Conservation (phyloP, 495 filamentous ascomycete genomes). For the Aspergillus kassunensis region DNA sequence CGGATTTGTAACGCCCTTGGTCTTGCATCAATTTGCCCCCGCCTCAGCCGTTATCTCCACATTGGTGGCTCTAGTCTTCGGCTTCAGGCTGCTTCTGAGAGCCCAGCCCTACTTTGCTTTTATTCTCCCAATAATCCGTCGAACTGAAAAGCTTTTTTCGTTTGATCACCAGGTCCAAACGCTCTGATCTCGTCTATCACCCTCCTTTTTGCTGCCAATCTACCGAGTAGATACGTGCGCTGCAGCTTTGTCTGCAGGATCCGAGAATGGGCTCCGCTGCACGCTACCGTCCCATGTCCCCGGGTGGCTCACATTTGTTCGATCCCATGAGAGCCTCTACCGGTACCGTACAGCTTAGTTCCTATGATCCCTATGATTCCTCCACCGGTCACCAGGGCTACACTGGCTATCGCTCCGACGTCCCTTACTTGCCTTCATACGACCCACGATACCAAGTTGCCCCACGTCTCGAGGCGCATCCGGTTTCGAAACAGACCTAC, state of each 20-base stretch:
- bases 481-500: slow-evolving; percentile 32
- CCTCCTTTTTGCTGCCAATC: slow-evolving; percentile 2
- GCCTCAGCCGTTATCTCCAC: slow-evolving; percentile 4
- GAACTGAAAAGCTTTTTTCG: not conserved
- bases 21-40: not conserved
- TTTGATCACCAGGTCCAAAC: not conserved
- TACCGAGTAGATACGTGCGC: slow-evolving; percentile 1
- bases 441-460: slow-evolving; percentile 23
- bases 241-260: slow-evolving; percentile 7
- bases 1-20: not conserved
- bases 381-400: slow-evolving; percentile 26
- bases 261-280: slow-evolving; percentile 21
- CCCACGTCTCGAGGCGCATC: slow-evolving; percentile 35
- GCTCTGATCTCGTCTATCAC: too few species aligned
- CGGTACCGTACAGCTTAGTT: slow-evolving; percentile 39
- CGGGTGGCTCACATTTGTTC: slow-evolving; percentile 30
- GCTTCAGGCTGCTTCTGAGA: not conserved
- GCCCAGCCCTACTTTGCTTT: slow-evolving; percentile 8
- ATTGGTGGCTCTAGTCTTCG: not conserved
- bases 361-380: slow-evolving; percentile 35
- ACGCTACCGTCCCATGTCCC: slow-evolving; percentile 33
- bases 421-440: slow-evolving; percentile 28
- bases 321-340: slow-evolving; percentile 48
- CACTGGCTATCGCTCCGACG: slow-evolving; percentile 34
- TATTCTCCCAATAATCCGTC: slow-evolving; percentile 5